phyloP scores from a whole-genome alignment of 2,329 filamentous ascomycete genomes.

The Ilyonectria destructans region DNA sequence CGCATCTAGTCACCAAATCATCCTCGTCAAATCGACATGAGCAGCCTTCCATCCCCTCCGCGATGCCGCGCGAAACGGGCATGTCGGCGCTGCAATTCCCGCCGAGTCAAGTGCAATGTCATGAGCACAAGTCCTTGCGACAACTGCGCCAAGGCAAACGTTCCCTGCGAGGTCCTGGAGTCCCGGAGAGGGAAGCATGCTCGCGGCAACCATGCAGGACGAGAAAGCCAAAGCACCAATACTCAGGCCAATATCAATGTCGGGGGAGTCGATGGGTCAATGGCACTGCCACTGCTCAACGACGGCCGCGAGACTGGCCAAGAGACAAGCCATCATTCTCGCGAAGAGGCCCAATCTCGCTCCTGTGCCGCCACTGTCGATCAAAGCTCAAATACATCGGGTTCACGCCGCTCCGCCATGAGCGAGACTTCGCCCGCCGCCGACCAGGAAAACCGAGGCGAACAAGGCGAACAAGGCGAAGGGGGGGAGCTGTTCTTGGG shows the following conservation, averaged over 20 bases:
- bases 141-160: neutral
- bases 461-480: too few species aligned
- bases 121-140: neutral
- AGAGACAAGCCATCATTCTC: too few species aligned
- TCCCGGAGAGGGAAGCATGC: neutral
- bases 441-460: neutral
- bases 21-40: neutral
- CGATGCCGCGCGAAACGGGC: neutral
- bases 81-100: neutral
- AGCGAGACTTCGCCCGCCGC: neutral
- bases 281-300: too few species aligned
- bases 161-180: neutral
- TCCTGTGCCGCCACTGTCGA: too few species aligned
- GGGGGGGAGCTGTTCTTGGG: neutral
- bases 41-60: neutral
- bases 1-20: neutral
- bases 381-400: neutral
- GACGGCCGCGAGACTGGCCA: too few species aligned
- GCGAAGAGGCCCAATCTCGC: too few species aligned
- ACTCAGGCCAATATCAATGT: neutral
- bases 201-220: neutral
- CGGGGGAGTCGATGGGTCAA: too few species aligned
- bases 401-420: neutral
- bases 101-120: constrained; percentile 1
- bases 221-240: neutral